Base-by-base conservation (phyloP, 371 early-diverging fungal species). In the Dinochytrium kinnereticum region DNA sequence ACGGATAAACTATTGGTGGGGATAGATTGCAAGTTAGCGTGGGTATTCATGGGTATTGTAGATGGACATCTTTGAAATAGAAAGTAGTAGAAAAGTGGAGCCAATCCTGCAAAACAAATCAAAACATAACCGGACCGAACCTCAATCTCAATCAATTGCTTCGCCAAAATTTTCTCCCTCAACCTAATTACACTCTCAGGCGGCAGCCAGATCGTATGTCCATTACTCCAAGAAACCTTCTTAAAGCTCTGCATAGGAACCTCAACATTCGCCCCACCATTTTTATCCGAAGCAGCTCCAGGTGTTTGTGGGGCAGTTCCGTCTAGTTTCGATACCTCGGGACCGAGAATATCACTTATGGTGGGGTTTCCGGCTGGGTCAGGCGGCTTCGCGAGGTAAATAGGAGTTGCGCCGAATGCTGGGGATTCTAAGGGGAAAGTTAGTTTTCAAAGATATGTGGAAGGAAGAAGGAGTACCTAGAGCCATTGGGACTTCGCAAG, bases 1-100 rank as follows among this genome's bases (percentile, higher is more conserved):
- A 61, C 87, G 64, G 1, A 53, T 19, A 75, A 86, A 81, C 85
- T 84, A 44, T n/a, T n/a, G n/a, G n/a, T n/a, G n/a, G n/a, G n/a
- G n/a, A n/a, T n/a, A n/a, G n/a, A n/a, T n/a, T n/a, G n/a, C n/a
- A n/a, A n/a, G n/a, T n/a, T n/a, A n/a, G n/a, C n/a, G n/a, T n/a
- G n/a, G n/a, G n/a, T n/a, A n/a, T n/a, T n/a, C n/a, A n/a, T n/a
- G n/a, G n/a, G n/a, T n/a, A n/a, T n/a, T n/a, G n/a, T n/a, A n/a
- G n/a, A n/a, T n/a, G n/a, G n/a, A n/a, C n/a, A n/a, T n/a, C n/a
- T n/a, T n/a, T n/a, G n/a, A n/a, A n/a, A n/a, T n/a, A n/a, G n/a
- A n/a, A n/a, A n/a, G n/a, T n/a, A n/a, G n/a, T n/a, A n/a, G n/a
- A n/a, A n/a, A n/a, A n/a, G n/a, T n/a, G n/a, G n/a, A 26, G 34